Conservation (phyloP, 2,329 filamentous ascomycete genomes). For the Calonectria fujianensis region DNA sequence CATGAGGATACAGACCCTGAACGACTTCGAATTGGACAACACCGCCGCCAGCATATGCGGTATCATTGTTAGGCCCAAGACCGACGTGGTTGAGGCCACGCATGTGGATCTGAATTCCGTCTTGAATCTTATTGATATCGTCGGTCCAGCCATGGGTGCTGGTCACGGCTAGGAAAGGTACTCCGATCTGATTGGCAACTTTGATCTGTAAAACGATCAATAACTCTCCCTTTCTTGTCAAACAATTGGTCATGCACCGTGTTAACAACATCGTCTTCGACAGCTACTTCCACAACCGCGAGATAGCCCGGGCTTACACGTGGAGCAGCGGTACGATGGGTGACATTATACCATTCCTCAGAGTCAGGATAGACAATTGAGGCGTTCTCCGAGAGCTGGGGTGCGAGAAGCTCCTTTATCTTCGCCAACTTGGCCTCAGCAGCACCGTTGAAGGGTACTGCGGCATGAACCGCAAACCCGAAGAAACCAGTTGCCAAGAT, state of each 20-base stretch:
- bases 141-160: constrained; percentile 9
- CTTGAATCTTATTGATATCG: constrained; percentile 1
- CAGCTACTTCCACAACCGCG: background rate
- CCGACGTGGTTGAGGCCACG: constrained; percentile 11
- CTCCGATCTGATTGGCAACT: constrained; percentile 3
- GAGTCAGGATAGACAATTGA: background rate
- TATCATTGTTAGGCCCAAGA: background rate
- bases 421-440: background rate
- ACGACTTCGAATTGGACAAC: constrained; percentile 13
- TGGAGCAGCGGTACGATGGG: constrained; percentile 7
- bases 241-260: background rate
- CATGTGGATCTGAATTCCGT: constrained; percentile 13
- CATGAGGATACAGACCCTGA: background rate
- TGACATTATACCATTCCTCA: background rate
- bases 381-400: background rate
- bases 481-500: background rate
- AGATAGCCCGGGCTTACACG: background rate
- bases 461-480: background rate
- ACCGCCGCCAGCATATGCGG: constrained; percentile 3
- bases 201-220: background rate
- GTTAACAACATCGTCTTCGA: constrained; percentile 6
- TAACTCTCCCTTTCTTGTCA: background rate
- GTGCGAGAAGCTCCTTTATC: constrained; percentile 1
- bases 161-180: background rate
- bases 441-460: background rate